Percentiles rank a stretch among this genome's conserved stretches.
These are phyloP conservation scores for Geosmithia flava DNA, from an alignment of 2,329 filamentous ascomycete species.

Conservation along the genomic window DNA sequence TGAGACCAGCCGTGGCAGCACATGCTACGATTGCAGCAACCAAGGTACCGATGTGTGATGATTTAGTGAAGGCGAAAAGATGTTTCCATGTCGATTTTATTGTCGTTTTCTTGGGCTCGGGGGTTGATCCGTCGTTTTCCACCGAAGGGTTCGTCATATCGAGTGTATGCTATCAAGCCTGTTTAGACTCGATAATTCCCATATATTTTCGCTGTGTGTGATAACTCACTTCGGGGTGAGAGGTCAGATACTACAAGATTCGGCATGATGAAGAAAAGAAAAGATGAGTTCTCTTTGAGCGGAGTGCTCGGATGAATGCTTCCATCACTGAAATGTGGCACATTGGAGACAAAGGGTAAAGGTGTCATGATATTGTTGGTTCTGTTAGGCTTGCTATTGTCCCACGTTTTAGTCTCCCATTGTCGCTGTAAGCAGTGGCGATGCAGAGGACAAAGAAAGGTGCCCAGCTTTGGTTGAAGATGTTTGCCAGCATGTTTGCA, in stretches of 20 bases:
- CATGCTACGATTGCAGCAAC: conserved; percentile 42
- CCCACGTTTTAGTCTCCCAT: not conserved
- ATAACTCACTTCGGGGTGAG: no score
- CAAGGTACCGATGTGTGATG: conserved; percentile 42
- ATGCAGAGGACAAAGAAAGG: not conserved
- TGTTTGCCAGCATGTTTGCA: no score
- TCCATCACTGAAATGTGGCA: not conserved
- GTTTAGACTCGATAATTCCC: not conserved
- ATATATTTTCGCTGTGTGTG: not conserved
- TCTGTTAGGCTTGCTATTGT: conserved; percentile 3
- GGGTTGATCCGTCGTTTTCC: not conserved
- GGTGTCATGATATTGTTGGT: not conserved
- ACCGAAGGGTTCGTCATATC: not conserved
- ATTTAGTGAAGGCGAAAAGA: conserved; percentile 64
- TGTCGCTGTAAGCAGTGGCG: not conserved
- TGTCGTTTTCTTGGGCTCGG: not conserved
- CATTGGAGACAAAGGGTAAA: not conserved
- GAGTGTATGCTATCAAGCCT: not conserved
- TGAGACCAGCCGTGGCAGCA: conserved; percentile 45
- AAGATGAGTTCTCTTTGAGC: not conserved
- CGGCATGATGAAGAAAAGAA: not conserved
- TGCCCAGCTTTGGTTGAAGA: not conserved
- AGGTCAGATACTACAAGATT: not conserved
- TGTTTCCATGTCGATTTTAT: conserved; percentile 19
- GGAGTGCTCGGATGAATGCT: not conserved